Conservation (phyloP, 768 basidiomycete species). For the Vararia minispora region DNA sequence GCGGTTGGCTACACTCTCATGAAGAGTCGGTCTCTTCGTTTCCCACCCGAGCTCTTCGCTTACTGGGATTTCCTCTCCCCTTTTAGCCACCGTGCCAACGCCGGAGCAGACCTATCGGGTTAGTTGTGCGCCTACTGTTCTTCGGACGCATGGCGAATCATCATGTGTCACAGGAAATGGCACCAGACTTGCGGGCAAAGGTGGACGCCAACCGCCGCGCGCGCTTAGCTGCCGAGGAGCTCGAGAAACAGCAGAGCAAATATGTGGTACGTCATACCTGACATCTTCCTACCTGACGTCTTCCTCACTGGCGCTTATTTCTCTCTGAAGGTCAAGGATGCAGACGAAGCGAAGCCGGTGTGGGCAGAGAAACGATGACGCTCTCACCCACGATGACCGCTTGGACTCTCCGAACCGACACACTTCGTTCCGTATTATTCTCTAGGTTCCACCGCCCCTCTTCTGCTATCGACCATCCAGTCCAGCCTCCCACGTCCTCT, state of each 20-base stretch:
- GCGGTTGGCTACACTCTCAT: slow-evolving; percentile 23
- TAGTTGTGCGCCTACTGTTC: too few species aligned
- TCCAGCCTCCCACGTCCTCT: too few species aligned
- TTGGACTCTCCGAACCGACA: too few species aligned
- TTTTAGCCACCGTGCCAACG: slow-evolving; percentile 20
- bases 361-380: too few species aligned
- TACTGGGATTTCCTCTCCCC: not conserved
- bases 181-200: slow-evolving; percentile 25
- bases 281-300: not conserved
- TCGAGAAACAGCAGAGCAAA: slow-evolving; percentile 18
- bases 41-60: not conserved
- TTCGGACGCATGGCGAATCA: not conserved
- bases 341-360: slow-evolving; percentile 25
- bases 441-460: too few species aligned
- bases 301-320: not conserved
- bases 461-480: too few species aligned
- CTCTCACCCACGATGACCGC: too few species aligned
- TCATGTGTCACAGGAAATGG: slow-evolving; percentile 19
- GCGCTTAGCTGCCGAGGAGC: slow-evolving; percentile 22
- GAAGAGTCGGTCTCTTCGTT: slow-evolving; percentile 15
- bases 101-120: slow-evolving; percentile 26
- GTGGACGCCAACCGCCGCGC: slow-evolving; percentile 27
- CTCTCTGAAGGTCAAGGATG: slow-evolving; percentile 19
- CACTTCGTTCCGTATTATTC: too few species aligned
- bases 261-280: slow-evolving; percentile 18